phyloP scores from a whole-genome alignment of 768 basidiomycete genomes.

The Hydnum rufescens region DNA sequence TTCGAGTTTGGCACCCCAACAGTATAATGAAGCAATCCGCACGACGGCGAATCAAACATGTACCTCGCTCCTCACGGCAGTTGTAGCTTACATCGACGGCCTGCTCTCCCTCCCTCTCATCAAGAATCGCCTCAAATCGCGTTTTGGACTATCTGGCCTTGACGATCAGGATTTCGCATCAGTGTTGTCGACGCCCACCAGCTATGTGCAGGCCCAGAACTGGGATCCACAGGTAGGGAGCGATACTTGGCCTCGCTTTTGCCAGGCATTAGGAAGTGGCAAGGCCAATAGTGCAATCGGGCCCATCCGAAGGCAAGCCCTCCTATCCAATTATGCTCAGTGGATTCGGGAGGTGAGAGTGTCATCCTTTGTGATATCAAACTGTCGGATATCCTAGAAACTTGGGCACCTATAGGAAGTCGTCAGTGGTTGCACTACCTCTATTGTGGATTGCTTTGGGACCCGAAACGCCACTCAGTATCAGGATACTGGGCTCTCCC shows the following conservation, averaged over 20 bases:
- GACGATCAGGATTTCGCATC: constrained; percentile 67
- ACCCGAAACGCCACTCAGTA: constrained; percentile 53
- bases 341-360: constrained; percentile 49
- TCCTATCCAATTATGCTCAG: constrained; percentile 50
- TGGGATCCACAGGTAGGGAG: constrained; percentile 65
- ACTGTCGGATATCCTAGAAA: background rate
- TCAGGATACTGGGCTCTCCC: constrained; percentile 36
- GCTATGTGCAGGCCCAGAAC: constrained; percentile 62
- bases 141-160: constrained; percentile 57
- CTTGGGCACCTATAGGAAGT: background rate
- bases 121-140: constrained; percentile 35
- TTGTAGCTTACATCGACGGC: constrained; percentile 40
- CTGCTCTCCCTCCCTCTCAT: constrained; percentile 32
- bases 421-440: background rate
- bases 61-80: constrained; percentile 33
- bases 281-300: constrained; percentile 28
- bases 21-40: constrained; percentile 9
- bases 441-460: constrained; percentile 46
- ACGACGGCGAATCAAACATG: constrained; percentile 20
- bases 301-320: constrained; percentile 21
- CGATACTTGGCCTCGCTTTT: constrained; percentile 28
- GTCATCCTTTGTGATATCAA: background rate
- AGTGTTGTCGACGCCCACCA: constrained; percentile 44
- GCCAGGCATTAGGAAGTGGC: constrained; percentile 16
- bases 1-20: background rate